Evolutionary conservation across 352 stramenopile genomes (phyloP).

Genomic region (Phytopythium helicoides): DNA sequence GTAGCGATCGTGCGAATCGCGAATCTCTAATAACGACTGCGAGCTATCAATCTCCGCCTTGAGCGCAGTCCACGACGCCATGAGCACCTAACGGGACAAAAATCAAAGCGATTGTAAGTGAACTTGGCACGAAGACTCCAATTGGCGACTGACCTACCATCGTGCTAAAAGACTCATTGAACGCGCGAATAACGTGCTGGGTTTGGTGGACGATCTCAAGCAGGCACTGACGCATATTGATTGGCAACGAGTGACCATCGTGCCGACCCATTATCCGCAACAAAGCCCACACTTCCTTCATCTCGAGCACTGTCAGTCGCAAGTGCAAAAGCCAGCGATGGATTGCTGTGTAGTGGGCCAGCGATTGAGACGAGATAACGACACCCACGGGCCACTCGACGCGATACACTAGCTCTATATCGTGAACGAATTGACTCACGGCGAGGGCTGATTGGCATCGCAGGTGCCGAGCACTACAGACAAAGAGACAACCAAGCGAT

Average conservation of each 20-base stretch:
- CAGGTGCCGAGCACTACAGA: no score
- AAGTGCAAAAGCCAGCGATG: slow-evolving; percentile 45
- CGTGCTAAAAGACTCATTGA: slow-evolving; percentile 47
- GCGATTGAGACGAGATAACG: slow-evolving; percentile 33
- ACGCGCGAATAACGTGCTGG: slow-evolving; percentile 35
- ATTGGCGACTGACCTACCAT: no score
- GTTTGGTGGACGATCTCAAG: slow-evolving; percentile 34
- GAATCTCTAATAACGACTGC: slow-evolving; percentile 25
- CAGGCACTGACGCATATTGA: slow-evolving; percentile 22
- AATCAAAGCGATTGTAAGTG: no score
- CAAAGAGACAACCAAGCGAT: neutral
- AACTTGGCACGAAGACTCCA: no score
- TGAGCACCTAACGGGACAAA: no score
- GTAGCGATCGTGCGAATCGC: slow-evolving; percentile 33
- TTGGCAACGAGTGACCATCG: slow-evolving; percentile 4
- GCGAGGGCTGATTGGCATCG: slow-evolving; percentile 24
- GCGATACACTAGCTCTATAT: slow-evolving; percentile 47
- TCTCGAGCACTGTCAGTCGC: slow-evolving; percentile 40
- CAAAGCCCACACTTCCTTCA: slow-evolving; percentile 35
- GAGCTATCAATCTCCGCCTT: slow-evolving; percentile 13
- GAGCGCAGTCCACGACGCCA: slow-evolving; percentile 34
- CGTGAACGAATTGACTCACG: slow-evolving; percentile 27
- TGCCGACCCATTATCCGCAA: slow-evolving; percentile 24
- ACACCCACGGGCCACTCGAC: slow-evolving; percentile 49
- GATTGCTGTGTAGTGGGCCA: slow-evolving; percentile 34